A percentile compares a stretch with the other conserved stretches of the same genome.
phyloP scores from a whole-genome alignment of 768 basidiomycete species.

The Russula earlei region DNA sequence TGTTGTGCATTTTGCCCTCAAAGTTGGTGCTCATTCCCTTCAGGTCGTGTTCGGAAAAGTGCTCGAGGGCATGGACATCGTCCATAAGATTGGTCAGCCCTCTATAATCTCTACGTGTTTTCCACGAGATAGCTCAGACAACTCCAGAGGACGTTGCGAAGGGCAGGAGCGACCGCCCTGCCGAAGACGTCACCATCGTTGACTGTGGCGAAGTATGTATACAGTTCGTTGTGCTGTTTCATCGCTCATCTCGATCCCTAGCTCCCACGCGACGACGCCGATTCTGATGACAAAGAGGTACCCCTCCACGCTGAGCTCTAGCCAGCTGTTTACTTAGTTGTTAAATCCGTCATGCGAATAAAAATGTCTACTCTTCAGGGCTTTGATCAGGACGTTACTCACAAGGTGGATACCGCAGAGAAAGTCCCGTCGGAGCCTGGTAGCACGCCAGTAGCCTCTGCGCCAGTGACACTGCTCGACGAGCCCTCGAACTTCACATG shows the following conservation, averaged over 20 bases:
- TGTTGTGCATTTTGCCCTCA: slow-evolving; percentile 18
- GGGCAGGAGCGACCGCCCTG: slow-evolving; percentile 60
- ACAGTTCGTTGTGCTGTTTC: not conserved
- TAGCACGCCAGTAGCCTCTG: not conserved
- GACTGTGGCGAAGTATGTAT: slow-evolving; percentile 77
- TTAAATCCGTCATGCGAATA: slow-evolving; percentile 24
- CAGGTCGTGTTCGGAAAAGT: slow-evolving; percentile 92
- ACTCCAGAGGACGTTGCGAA: slow-evolving; percentile 67
- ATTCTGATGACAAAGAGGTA: slow-evolving; percentile 77
- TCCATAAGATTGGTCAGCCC: slow-evolving; percentile 61
- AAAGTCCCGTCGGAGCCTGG: slow-evolving; percentile 2
- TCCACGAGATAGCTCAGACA: slow-evolving; percentile 14
- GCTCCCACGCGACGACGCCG: slow-evolving; percentile 43
- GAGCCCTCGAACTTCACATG: slow-evolving; percentile 16
- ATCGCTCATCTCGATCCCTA: slow-evolving; percentile 21
- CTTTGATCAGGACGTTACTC: slow-evolving; percentile 18
- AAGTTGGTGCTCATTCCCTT: slow-evolving; percentile 12
- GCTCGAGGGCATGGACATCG: slow-evolving; percentile 85
- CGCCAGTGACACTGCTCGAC: slow-evolving; percentile 9
- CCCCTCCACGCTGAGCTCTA: slow-evolving; percentile 92
- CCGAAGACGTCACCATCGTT: slow-evolving; percentile 66
- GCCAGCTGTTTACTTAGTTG: slow-evolving; percentile 26
- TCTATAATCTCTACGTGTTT: not conserved
- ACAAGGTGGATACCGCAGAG: not conserved
- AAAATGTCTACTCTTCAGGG: slow-evolving; percentile 23